Base-by-base conservation (phyloP, 225 moss, liverwort and hornwort genomes). In the Sphagnum tenellum region DNA sequence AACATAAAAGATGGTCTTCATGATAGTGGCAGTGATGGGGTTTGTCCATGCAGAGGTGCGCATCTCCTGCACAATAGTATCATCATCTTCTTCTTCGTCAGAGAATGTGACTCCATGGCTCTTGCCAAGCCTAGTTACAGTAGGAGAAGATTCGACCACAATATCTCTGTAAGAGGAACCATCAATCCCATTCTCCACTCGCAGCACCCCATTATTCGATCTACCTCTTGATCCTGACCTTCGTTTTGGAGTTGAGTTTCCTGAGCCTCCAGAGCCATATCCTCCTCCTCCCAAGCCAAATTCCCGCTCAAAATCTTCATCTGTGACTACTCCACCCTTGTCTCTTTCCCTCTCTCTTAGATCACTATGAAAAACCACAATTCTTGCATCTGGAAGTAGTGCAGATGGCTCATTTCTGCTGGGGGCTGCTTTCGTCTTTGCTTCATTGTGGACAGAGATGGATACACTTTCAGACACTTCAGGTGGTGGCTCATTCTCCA, bases 1-100 rank as follows among this genome's bases (percentile, higher is more conserved):
- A 49, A 98, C 86, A 59, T 81, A 74, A 77, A 81, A 67, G 44
- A 87, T 48, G 12, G 89, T 98, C 82, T 88, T 90, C 12, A 81
- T 10, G 57, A 93, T 75, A 60, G 85, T 78, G 69, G 54, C 64
- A 58, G 67, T 12, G 63, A 85, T 56, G 65, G 62, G 67, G 76
- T 78, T 68, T 13, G 71, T 70, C 47, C 6, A 9, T 5, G 78
- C 62, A 13, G 81, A 11, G 71, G 76, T 50, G 52, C 54, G 81
- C 59, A 46, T 52, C 49, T 71, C 78, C 57, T 65, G 10, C 59
- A 69, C 46, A 14, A 55, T 59, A 29, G 29, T 29, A 29, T 29
- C 29, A 29, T 29, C 29, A 0, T 29, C 1, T 0, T 29, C 29
- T 56, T 76, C 85, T 49, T 78, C 81, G 69, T 47, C 73, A 4